Percentiles rank a stretch among this genome's conserved stretches.
These are phyloP conservation scores for Lentinus brumalis DNA, from an alignment of 768 basidiomycete genomes.

Conservation along the genomic window DNA sequence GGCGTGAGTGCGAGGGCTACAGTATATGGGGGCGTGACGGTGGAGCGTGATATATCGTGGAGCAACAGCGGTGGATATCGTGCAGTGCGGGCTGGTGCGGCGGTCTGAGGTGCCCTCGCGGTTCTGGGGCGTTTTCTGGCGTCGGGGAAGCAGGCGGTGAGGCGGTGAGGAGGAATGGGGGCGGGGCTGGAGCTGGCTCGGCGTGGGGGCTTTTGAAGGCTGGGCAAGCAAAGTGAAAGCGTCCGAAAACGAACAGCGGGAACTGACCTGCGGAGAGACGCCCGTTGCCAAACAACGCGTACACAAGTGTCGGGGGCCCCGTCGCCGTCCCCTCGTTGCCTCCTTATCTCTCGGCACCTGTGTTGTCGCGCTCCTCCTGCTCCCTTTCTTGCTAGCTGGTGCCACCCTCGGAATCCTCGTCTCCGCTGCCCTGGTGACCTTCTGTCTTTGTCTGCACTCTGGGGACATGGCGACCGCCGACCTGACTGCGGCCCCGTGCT, in stretches of 20 bases:
- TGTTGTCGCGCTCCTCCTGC: too few relatives aligned
- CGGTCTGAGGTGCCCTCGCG: too few relatives aligned
- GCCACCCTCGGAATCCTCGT: too few relatives aligned
- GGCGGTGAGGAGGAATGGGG: background rate
- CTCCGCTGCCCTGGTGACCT: too few relatives aligned
- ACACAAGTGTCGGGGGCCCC: background rate
- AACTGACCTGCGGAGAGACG: conserved; percentile 7
- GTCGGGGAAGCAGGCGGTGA: background rate
- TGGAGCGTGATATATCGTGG: conserved; percentile 4
- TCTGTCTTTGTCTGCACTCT: too few relatives aligned
- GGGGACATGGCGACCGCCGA: too few relatives aligned
- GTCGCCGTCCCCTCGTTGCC: conserved; percentile 1
- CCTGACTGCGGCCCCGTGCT: too few relatives aligned
- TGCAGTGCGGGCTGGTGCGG: background rate
- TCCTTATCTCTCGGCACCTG: background rate
- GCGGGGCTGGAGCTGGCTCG: background rate
- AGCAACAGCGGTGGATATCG: background rate
- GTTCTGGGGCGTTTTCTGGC: too few relatives aligned
- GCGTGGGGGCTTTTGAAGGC: background rate
- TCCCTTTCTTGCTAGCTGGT: too few relatives aligned
- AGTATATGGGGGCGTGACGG: background rate
- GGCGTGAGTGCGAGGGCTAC: conserved; percentile 1
- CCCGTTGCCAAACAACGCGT: conserved; percentile 21
- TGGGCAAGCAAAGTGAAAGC: background rate
- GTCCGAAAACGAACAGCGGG: conserved; percentile 10